Evolutionary conservation across 108 stramenopile genomes (phyloP), one percentile per base, ranked within the genome.

Genomic region (Skeletonema costatum): DNA sequence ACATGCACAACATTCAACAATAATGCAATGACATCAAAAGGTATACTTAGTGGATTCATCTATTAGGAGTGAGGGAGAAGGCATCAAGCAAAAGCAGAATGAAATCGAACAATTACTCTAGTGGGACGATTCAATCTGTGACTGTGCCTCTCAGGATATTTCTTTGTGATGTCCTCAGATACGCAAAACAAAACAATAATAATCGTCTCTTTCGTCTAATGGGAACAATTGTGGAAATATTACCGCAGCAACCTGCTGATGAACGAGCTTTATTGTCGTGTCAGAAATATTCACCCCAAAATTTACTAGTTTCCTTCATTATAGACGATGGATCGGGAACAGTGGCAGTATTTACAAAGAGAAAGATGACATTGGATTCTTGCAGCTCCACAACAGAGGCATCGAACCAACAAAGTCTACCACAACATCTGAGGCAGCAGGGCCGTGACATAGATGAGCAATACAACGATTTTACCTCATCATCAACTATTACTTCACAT

Each of bases 301-400:
- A 36, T 4, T 19, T 38, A 38, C 9, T 36, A 31, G 25, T 69
- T 13, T 25, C 44, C 17, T 73, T 82, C 25, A 66, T 73, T 19
- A 73, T 82, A 0, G 81, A 82, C 25, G 81, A 82, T 64, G 81
- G 81, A 8, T 76, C 81, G 5, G 73, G 74, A 67, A 51, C 71
- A 42, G 25, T 82, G 12, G 81, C 68, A 33, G 81, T 82, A 30
- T 48, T 82, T 62, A 38, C 66, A 10, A 17, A 66, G 30, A 63
- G 77, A 71, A 33, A 44, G 25, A 36, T 70, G 33, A 58, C 35
- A 41, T 53, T 51, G 32, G 51, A 50, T 50, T 61, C 38, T 21
- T 19, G 59, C 14, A 36, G 13, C 56, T 4, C 21, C 9, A 50
- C 10, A 32, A 11, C 17, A 46, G 21, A 4, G 25, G 51, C 41